Evolutionary conservation across 352 stramenopile genomes (phyloP).

Genomic region (Pelagophyceae sp.): DNA sequence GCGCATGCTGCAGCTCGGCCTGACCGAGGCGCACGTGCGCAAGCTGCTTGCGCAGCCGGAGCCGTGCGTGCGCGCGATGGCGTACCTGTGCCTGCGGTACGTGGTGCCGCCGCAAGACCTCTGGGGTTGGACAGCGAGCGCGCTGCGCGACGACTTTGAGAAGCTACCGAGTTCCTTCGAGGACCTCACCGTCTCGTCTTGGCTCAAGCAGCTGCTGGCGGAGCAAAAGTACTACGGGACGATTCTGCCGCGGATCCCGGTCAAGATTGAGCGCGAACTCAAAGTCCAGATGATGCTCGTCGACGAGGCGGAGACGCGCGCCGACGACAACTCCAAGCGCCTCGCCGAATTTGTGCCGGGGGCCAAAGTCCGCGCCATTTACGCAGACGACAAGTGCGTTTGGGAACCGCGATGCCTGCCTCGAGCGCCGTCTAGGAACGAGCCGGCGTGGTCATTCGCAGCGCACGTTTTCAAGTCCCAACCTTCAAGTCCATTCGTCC

Average conservation of each 20-base stretch:
- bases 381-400: conserved; percentile 76
- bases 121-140: conserved; percentile 88
- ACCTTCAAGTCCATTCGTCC: too few relatives aligned
- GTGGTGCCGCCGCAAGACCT: conserved; percentile 78
- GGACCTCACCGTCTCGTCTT: conserved; percentile 81
- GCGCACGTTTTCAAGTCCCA: too few relatives aligned
- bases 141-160: conserved; percentile 71
- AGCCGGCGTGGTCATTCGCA: conserved; percentile 32
- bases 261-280: conserved; percentile 87
- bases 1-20: conserved; percentile 88
- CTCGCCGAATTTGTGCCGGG: conserved; percentile 58
- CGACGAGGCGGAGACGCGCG: conserved; percentile 49
- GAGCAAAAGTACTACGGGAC: conserved; percentile 92
- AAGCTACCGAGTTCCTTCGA: not conserved
- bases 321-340: conserved; percentile 40
- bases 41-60: conserved; percentile 74
- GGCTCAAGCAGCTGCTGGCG: conserved; percentile 72
- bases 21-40: conserved; percentile 91
- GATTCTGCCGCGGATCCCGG: conserved; percentile 86
- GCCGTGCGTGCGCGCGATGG: conserved; percentile 88
- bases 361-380: conserved; percentile 82
- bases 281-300: conserved; percentile 81
- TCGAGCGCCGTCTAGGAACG: not conserved
- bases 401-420: too few relatives aligned
- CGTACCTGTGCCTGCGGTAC: conserved; percentile 95